A percentile compares a stretch with the other conserved stretches of the same genome.
Conservation (phyloP, 2,329 filamentous ascomycete species). For the Claviceps sp. region DNA sequence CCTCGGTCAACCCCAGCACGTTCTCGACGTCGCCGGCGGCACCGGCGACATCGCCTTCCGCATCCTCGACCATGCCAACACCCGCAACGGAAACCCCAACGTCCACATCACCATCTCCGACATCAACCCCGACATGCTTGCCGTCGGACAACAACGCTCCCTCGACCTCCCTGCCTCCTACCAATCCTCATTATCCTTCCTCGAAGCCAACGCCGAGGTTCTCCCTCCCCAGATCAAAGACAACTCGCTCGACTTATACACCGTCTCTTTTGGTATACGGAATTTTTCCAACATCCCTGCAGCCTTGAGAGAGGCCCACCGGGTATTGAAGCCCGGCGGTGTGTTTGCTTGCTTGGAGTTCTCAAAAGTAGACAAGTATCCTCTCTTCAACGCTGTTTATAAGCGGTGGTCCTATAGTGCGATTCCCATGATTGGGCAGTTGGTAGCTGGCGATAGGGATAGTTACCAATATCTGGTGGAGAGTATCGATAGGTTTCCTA, state of each 20-base stretch:
- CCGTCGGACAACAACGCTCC: slow-evolving; percentile 72
- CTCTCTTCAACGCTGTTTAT: slow-evolving; percentile 72
- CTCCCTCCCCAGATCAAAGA: slow-evolving; percentile 50
- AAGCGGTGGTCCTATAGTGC: slow-evolving; percentile 92
- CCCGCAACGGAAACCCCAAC: slow-evolving; percentile 58
- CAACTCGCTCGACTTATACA: slow-evolving; percentile 82
- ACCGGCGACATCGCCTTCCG: slow-evolving; percentile 97
- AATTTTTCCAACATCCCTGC: slow-evolving; percentile 90
- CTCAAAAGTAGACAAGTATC: slow-evolving; percentile 63
- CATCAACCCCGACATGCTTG: slow-evolving; percentile 92
- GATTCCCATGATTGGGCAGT: slow-evolving; percentile 87
- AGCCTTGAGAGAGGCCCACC: slow-evolving; percentile 69
- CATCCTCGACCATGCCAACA: slow-evolving; percentile 80
- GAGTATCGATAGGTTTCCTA: slow-evolving; percentile 89
- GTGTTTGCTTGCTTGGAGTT: slow-evolving; percentile 97
- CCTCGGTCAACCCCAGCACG: slow-evolving; percentile 41
- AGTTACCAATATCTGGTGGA: slow-evolving; percentile 98
- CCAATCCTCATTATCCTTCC: slow-evolving; percentile 52
- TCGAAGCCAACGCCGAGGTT: slow-evolving; percentile 81
- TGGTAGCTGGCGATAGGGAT: slow-evolving; percentile 86
- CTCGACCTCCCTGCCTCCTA: slow-evolving; percentile 40
- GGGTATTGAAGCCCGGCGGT: slow-evolving; percentile 85
- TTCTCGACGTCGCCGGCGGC: slow-evolving; percentile 92
- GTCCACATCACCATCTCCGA: slow-evolving; percentile 85
- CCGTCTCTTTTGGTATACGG: slow-evolving; percentile 90